Evolutionary conservation across 768 basidiomycete genomes (phyloP).

Genomic region (Termitomyces sp.): DNA sequence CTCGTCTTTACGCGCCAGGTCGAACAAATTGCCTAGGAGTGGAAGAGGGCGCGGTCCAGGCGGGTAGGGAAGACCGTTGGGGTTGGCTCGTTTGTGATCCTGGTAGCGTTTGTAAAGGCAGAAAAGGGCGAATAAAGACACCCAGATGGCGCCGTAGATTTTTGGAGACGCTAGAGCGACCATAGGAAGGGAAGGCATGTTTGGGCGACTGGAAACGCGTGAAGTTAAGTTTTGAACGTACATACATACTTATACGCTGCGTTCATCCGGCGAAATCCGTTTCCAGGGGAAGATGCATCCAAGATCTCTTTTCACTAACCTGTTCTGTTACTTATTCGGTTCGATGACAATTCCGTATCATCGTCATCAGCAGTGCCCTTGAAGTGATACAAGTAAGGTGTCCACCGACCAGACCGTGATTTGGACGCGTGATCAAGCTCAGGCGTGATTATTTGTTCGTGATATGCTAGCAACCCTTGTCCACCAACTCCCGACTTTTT

Average conservation of each 20-base stretch:
- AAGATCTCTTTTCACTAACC: background rate
- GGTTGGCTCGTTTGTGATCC: slow-evolving; percentile 8
- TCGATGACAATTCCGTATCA: background rate
- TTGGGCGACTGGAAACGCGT: background rate
- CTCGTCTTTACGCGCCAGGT: slow-evolving; percentile 35
- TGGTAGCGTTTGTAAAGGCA: slow-evolving; percentile 5
- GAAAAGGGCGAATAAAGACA: slow-evolving; percentile 2
- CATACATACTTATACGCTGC: background rate
- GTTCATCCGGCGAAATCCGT: slow-evolving; percentile 1
- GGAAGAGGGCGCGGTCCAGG: slow-evolving; percentile 52
- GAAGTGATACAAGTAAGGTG: background rate
- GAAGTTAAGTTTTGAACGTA: background rate
- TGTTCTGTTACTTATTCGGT: background rate
- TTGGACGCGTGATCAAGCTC: background rate
- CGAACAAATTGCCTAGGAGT: slow-evolving; percentile 46
- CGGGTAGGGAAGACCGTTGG: slow-evolving; percentile 31
- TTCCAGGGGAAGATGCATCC: background rate
- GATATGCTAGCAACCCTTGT: too few species aligned
- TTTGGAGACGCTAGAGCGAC: background rate
- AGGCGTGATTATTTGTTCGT: background rate
- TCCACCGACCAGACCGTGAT: background rate
- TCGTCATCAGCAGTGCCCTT: background rate
- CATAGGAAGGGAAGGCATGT: slow-evolving; percentile 8
- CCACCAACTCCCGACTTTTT: background rate
- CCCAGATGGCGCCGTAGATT: slow-evolving; percentile 2